These are phyloP conservation scores for Pestalotiopsis sp. DNA, from an alignment of 2,329 filamentous ascomycete genomes.

Conservation along the genomic window DNA sequence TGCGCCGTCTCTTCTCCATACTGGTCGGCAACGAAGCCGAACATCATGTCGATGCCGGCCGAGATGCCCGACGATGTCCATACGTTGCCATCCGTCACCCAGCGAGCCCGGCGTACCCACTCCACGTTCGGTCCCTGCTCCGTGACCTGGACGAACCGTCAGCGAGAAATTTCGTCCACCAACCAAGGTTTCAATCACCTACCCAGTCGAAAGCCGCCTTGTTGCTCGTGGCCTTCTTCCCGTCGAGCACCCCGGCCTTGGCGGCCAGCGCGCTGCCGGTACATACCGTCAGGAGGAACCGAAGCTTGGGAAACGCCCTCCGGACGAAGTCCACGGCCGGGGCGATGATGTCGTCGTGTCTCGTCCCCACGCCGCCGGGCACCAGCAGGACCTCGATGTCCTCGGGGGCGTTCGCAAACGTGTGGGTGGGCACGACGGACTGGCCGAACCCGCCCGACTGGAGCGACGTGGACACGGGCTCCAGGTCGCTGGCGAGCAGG, in stretches of 20 bases:
- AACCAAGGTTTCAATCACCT: neutral
- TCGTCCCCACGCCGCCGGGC: conserved; percentile 61
- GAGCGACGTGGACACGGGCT: conserved; percentile 42
- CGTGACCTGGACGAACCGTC: conserved; percentile 28
- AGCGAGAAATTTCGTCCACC: neutral
- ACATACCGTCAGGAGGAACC: conserved; percentile 66
- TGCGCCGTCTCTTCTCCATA: conserved; percentile 56
- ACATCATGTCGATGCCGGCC: conserved; percentile 61
- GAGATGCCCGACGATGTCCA: conserved; percentile 65
- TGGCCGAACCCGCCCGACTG: conserved; percentile 35
- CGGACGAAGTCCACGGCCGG: conserved; percentile 49
- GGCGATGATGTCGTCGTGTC: conserved; percentile 32
- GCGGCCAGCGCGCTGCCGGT: conserved; percentile 65
- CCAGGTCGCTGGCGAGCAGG: conserved; percentile 42
- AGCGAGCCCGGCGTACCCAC: conserved; percentile 66
- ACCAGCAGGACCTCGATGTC: conserved; percentile 67
- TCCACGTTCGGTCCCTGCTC: conserved; percentile 51
- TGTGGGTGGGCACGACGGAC: conserved; percentile 45
- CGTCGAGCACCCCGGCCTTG: conserved; percentile 61
- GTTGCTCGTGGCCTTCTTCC: conserved; percentile 66
- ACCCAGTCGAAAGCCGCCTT: conserved; percentile 56
- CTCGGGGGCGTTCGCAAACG: conserved; percentile 53
- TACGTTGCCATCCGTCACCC: conserved; percentile 66
- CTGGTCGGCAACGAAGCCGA: conserved; percentile 57
- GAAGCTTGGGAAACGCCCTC: conserved; percentile 47